phyloP scores from a whole-genome alignment of 2,329 filamentous ascomycete species.

The Tolypocladium tundrense region DNA sequence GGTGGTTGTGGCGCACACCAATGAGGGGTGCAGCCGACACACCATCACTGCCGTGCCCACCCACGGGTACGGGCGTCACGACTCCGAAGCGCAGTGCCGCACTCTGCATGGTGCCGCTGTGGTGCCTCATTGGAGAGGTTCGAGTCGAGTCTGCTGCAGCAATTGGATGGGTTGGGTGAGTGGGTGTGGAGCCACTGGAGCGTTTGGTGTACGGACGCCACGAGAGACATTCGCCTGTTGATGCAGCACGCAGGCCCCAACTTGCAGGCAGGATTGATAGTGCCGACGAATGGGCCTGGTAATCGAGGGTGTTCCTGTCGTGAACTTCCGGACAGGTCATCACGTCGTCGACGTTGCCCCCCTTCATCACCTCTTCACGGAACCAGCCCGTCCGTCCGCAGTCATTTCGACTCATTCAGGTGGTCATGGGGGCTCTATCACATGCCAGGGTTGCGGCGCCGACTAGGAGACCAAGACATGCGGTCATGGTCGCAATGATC shows the following conservation, averaged over 20 bases:
- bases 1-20: constrained; percentile 26
- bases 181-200: background rate
- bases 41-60: constrained; percentile 3
- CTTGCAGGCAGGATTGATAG: background rate
- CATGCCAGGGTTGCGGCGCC: background rate
- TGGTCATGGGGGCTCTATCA: background rate
- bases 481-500: background rate
- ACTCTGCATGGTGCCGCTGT: background rate
- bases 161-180: background rate
- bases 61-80: background rate
- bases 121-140: background rate
- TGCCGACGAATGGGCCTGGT: too few relatives aligned
- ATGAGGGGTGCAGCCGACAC: constrained; percentile 15
- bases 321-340: too few relatives aligned
- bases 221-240: background rate
- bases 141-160: background rate
- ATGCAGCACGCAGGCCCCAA: background rate
- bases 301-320: background rate
- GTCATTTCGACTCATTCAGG: background rate
- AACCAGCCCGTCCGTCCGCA: too few relatives aligned
- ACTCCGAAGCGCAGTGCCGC: background rate
- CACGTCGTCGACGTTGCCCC: background rate
- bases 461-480: background rate
- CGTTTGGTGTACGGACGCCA: background rate
- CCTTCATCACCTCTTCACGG: background rate